Conservation (phyloP, 2,329 filamentous ascomycete genomes). For the Aspergillus sp. region DNA sequence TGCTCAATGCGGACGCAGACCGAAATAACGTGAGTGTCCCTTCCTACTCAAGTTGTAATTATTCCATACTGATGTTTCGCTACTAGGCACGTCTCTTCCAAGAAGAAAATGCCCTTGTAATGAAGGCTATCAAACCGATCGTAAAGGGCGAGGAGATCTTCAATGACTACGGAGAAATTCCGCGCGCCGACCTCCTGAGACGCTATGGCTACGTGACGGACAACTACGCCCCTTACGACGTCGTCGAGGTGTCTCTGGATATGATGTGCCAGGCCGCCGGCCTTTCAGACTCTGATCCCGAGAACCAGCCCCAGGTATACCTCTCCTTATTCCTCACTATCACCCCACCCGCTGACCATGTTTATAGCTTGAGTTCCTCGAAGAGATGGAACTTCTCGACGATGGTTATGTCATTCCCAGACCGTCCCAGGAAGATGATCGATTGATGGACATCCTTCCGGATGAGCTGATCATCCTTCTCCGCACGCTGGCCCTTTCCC, state of each 20-base stretch:
- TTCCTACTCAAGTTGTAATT: neutral
- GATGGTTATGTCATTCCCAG: conserved; percentile 66
- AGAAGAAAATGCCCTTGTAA: conserved; percentile 60
- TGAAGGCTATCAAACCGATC: conserved; percentile 69
- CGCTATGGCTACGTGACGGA: conserved; percentile 84
- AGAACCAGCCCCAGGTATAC: conserved; percentile 32
- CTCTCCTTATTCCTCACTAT: neutral
- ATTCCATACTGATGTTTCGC: neutral
- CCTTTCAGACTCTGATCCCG: conserved; percentile 25
- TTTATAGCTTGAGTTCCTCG: conserved; percentile 52
- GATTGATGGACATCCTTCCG: conserved; percentile 35
- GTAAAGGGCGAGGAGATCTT: conserved; percentile 71
- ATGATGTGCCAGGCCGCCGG: conserved; percentile 49
- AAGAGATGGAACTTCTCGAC: conserved; percentile 64
- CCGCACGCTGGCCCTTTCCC: conserved; percentile 30
- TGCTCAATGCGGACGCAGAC: conserved; percentile 83
- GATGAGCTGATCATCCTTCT: conserved; percentile 39
- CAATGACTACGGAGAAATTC: conserved; percentile 85
- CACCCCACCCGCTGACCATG: conserved; percentile 9
- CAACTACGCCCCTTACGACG: conserved; percentile 74
- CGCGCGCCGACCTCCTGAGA: conserved; percentile 76
- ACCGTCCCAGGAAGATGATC: conserved; percentile 22
- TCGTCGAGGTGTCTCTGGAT: conserved; percentile 71
- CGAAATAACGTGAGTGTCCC: conserved; percentile 64
- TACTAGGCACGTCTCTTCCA: conserved; percentile 58